Evolutionary conservation across 192 early-diverging fungal species (phyloP).

Genomic region (Paraglomus occultum): DNA sequence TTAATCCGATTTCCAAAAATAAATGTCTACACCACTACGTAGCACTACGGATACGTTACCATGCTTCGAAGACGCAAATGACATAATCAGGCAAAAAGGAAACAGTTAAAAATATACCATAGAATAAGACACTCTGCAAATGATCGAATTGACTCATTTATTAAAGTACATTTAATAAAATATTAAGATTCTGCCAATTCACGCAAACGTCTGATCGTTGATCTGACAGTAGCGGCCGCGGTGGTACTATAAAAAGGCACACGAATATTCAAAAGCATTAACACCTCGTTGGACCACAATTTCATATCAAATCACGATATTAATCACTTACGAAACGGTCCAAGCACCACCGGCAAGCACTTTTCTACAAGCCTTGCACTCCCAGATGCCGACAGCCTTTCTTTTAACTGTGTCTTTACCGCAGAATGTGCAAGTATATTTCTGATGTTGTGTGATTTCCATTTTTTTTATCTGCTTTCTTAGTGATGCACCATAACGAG

Average conservation of each 20-base stretch:
- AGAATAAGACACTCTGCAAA: no score
- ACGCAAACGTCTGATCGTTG: slow-evolving; percentile 97
- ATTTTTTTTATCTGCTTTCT: slow-evolving; percentile 78
- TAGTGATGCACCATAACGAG: slow-evolving; percentile 99
- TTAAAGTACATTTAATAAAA: no score
- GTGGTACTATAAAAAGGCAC: slow-evolving; percentile 59
- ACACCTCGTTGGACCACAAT: slow-evolving; percentile 1
- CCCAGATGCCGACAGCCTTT: slow-evolving; percentile 97
- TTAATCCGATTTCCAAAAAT: no score
- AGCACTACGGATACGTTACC: no score
- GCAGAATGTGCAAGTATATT: slow-evolving; percentile 99
- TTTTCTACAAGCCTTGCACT: slow-evolving; percentile 95
- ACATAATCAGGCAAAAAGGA: no score
- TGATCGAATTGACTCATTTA: no score
- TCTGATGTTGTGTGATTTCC: slow-evolving; percentile 99
- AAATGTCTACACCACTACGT: no score
- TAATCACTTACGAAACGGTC: slow-evolving; percentile 70
- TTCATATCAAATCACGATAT: background rate
- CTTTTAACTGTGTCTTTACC: slow-evolving; percentile 97
- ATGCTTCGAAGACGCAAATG: no score
- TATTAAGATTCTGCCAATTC: slow-evolving; percentile 86
- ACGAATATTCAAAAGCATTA: background rate
- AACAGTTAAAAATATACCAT: no score
- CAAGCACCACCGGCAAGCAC: slow-evolving; percentile 96
- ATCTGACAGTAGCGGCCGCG: slow-evolving; percentile 86